Evolutionary conservation across 2,329 filamentous ascomycete genomes (phyloP).

Genomic region (Exophiala dermatitidis): DNA sequence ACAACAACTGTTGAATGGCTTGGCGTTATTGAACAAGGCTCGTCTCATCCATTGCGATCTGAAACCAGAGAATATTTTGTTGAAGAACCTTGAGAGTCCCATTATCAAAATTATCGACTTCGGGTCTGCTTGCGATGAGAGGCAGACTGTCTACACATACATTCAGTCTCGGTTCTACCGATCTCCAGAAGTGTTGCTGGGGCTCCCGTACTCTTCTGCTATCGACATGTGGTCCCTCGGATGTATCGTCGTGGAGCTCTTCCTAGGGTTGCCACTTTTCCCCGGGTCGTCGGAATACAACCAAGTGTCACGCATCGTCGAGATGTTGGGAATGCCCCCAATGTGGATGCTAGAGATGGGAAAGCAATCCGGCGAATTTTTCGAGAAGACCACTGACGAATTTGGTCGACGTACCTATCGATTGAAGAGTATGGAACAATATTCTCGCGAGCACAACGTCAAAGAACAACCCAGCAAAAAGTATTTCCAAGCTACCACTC

Average conservation of each 20-base stretch:
- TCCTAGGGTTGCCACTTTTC: slow-evolving; percentile 88
- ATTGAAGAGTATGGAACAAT: slow-evolving; percentile 96
- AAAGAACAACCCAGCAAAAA: slow-evolving; percentile 99
- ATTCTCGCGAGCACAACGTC: slow-evolving; percentile 86
- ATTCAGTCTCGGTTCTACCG: slow-evolving; percentile 98
- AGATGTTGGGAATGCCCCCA: slow-evolving; percentile 93
- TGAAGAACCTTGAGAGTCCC: slow-evolving; percentile 96
- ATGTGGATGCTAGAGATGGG: slow-evolving; percentile 99
- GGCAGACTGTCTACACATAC: slow-evolving; percentile 97
- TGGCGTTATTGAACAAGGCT: slow-evolving; percentile 90
- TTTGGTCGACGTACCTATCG: slow-evolving; percentile 86
- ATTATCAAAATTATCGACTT: slow-evolving; percentile 99
- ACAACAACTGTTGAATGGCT: slow-evolving; percentile 86
- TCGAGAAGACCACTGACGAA: slow-evolving; percentile 86
- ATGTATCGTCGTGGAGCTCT: slow-evolving; percentile 96
- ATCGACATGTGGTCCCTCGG: slow-evolving; percentile 99
- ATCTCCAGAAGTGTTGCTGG: slow-evolving; percentile 91
- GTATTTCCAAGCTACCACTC: slow-evolving; percentile 89
- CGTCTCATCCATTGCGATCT: slow-evolving; percentile 95
- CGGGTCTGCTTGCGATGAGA: slow-evolving; percentile 93
- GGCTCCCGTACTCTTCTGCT: slow-evolving; percentile 91
- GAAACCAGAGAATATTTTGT: slow-evolving; percentile 93
- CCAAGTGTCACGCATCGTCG: slow-evolving; percentile 90
- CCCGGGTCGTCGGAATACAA: slow-evolving; percentile 98
- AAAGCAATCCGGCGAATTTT: slow-evolving; percentile 95